phyloP scores from a whole-genome alignment of 2,329 filamentous ascomycete species.

The Simplicillium aogashimaense region DNA sequence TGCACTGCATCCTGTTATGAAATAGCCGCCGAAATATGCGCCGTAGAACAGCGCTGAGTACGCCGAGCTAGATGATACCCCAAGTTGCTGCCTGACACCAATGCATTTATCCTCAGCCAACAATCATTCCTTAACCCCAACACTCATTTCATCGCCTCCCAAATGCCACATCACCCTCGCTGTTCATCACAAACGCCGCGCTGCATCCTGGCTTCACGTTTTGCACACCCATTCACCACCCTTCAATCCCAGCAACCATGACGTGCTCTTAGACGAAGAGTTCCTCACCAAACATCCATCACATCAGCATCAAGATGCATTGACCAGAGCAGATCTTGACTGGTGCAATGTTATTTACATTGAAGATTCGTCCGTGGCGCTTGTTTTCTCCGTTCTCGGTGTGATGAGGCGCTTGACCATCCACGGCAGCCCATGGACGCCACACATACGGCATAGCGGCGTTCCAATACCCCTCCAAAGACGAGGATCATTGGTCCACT shows the following conservation, averaged over 20 bases:
- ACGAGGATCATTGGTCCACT: conserved; percentile 1
- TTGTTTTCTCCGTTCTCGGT: conserved; percentile 4
- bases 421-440: conserved; percentile 14
- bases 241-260: conserved; percentile 35
- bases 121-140: no score
- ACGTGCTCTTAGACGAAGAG: conserved; percentile 22
- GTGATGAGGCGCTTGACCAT: conserved; percentile 4
- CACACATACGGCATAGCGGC: conserved; percentile 11
- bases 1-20: no score
- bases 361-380: conserved; percentile 5
- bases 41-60: no score
- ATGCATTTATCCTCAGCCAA: no score
- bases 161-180: no score
- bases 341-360: conserved; percentile 13
- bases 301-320: conserved; percentile 8
- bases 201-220: no score
- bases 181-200: no score
- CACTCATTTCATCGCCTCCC: no score
- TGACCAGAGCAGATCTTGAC: conserved; percentile 8
- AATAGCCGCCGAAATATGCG: no score
- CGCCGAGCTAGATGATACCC: no score
- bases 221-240: conserved; percentile 20
- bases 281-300: conserved; percentile 23
- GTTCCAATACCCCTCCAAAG: conserved; percentile 13
- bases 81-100: no score